A percentile compares a stretch with the other conserved stretches of the same genome.
These are phyloP conservation scores for Penicillium pancosmium DNA, from an alignment of 495 filamentous ascomycete genomes.

Conservation along the genomic window DNA sequence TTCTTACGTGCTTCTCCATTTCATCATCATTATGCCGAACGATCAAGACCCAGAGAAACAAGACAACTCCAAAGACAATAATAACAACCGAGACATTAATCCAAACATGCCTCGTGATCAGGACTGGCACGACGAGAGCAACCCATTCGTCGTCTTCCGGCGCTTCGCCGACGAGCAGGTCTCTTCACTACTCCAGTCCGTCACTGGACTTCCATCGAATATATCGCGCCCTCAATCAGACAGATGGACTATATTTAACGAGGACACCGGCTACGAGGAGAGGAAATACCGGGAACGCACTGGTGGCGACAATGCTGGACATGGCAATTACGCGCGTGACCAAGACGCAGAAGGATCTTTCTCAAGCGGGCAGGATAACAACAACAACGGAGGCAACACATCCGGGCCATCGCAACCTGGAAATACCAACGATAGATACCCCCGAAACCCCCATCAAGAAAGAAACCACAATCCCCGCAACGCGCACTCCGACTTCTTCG, in stretches of 20 bases:
- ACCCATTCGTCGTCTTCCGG: constrained; percentile 63
- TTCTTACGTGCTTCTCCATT: background rate
- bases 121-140: constrained; percentile 40
- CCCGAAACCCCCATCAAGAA: constrained; percentile 14
- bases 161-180: constrained; percentile 62
- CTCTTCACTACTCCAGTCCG: constrained; percentile 54
- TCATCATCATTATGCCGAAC: constrained; percentile 29
- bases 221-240: constrained; percentile 32
- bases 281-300: constrained; percentile 24
- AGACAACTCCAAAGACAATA: constrained; percentile 19
- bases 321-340: constrained; percentile 17
- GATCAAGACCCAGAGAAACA: constrained; percentile 12
- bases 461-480: constrained; percentile 9
- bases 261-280: constrained; percentile 33
- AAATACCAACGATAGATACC: background rate
- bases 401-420: background rate
- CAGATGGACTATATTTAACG: constrained; percentile 40
- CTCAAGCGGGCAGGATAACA: constrained; percentile 9
- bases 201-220: constrained; percentile 51
- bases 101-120: constrained; percentile 17
- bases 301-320: constrained; percentile 14
- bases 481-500: constrained; percentile 30
- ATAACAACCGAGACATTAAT: background rate
- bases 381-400: constrained; percentile 6
- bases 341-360: constrained; percentile 13